Base-by-base conservation (phyloP, 2,329 filamentous ascomycete genomes). In the Botryotinia globosa region DNA sequence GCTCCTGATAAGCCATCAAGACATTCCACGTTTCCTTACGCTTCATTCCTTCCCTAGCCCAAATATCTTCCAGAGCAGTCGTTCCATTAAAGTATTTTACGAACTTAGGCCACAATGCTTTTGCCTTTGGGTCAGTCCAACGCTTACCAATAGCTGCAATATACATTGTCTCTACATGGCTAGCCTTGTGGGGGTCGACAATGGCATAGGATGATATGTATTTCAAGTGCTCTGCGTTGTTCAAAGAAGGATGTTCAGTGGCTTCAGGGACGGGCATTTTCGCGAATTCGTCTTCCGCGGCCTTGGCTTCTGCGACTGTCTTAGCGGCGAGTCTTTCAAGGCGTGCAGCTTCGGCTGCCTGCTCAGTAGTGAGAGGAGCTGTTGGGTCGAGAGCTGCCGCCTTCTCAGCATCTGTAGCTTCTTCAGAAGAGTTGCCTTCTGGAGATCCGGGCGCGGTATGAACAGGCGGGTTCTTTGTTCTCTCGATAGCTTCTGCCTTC, bases 61-160 rank as follows among this genome's bases (percentile, higher is more conserved):
- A 89, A 76, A 99, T 92, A 77, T 94, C 90, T 83, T 99, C 96
- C 74, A 98, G 85, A 3, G 94, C 91, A 79, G 92, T 90, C 72
- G 87, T 88, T 1, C 96, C 96, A 81, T 98, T 94, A 77, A 98
- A 93, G 81, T 98, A 96, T 81, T 92, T 93, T 78, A 70, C 87
- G 77, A 97, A 89, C 62, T 87, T 84, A 3, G 89, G 88, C 92
- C 94, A 97, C 65, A 88, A 87, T 72, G 89, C 87, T 59, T 88
- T 85, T 22, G 92, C 82, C 73, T 89, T 88, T 16, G 76, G 74
- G 61, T 79, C 79, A 7, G 59, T 75, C 62, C 90, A 84, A 16
- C 88, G 84, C 65, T 83, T 83, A 10, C 83, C 86, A 72, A 91
- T 89, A 56, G 88, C 87, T n/a, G 85, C 85, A 20, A 91, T 83